phyloP scores from a whole-genome alignment of 148 eudicot genomes.

The Euryodendron excelsum region DNA sequence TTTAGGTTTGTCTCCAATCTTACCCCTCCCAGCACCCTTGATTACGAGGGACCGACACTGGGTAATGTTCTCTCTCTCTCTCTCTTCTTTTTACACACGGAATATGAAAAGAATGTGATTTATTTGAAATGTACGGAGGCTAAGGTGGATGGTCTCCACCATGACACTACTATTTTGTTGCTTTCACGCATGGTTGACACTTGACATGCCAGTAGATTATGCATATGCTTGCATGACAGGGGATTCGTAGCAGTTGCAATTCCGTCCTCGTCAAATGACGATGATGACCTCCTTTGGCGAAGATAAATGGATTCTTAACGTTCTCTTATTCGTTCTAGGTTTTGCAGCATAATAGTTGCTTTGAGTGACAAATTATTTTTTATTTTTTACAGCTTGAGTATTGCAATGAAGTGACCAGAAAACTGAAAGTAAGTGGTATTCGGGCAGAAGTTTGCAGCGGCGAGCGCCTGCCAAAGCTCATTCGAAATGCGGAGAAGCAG shows the following conservation, averaged over 20 bases:
- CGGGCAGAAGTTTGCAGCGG: conserved; percentile 88
- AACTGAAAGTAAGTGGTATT: conserved; percentile 61
- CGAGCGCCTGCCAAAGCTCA: conserved; percentile 85
- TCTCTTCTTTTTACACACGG: too few species aligned
- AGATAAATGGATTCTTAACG: neutral
- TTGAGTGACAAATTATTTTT: neutral
- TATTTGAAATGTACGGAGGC: neutral
- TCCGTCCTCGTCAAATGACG: neutral
- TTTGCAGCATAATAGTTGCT: neutral
- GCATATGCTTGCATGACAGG: neutral
- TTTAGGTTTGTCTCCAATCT: too few species aligned
- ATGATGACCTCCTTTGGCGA: neutral
- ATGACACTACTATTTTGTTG: too few species aligned
- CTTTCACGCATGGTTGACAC: neutral
- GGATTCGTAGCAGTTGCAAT: neutral
- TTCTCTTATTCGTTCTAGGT: neutral
- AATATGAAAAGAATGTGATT: neutral
- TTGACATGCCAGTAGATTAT: neutral
- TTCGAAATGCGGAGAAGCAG: conserved; percentile 87
- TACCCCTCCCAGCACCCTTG: too few species aligned
- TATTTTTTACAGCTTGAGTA: conserved; percentile 52
- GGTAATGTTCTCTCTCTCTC: too few species aligned
- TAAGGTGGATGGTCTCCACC: neutral
- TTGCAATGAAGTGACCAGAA: conserved; percentile 58
- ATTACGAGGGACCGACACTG: too few species aligned